Base-by-base conservation (phyloP, 768 basidiomycete genomes). In the Leucogyrophana mollusca region DNA sequence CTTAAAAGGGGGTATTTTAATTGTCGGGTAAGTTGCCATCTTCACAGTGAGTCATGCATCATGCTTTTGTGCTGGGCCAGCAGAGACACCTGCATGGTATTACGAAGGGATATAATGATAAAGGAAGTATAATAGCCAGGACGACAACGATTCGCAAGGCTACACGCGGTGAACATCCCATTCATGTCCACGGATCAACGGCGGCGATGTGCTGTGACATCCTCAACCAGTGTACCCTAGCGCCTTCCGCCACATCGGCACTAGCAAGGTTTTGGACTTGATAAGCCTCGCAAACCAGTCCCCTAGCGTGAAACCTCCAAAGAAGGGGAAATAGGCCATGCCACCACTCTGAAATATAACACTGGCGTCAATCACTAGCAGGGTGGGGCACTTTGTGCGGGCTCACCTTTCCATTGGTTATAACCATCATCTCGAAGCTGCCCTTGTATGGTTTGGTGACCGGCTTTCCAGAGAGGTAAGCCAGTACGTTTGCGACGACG, bases 361-460 rank as follows among this genome's bases (percentile, higher is more conserved):
- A 47, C 20, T 40, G 18, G 58, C 53, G 7, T 55, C 25, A 14
- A 49, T 20, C 25, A n/a, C 3, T 27, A 7, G 27, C 22, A 40
- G 25, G 5, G 4, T 27, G 9, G 7, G 16, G 20, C 35, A 37
- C 7, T 9, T 16, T 18, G 14, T 39, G 9, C 23, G 25, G n/a
- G 52, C 69, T 32, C 49, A 82, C 82, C 73, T 66, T 76, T 44
- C 80, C 80, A 43, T 73, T 68, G 18, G 78, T 78, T 40, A 83
- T 58, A 25, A 77, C n/a, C 38, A 84, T 81, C 40, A 78, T 43
- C 56, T 85, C 82, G 1, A 58, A 34, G n/a, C 66, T 68, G 14
- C 78, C 76, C 43, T 74, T 70, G 59, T 85, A 83, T 16, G 50
- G 51, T 39, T 69, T 73, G 47, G 67, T 48, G 4, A 51, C 58